Conservation (phyloP, 73 alveolate species). For the Durusdinium trenchii region DNA sequence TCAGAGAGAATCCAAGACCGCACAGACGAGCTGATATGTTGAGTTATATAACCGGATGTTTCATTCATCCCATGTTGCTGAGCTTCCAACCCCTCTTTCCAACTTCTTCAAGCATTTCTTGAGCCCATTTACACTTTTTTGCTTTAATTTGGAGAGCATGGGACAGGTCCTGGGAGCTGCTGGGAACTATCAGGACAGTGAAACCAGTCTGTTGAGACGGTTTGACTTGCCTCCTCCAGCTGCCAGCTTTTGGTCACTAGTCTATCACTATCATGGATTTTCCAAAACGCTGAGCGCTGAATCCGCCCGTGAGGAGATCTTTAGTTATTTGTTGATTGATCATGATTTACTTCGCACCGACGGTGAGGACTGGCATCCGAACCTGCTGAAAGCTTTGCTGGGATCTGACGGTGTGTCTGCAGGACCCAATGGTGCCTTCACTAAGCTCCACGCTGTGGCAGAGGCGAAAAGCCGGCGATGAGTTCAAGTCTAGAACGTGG, state of each 20-base stretch:
- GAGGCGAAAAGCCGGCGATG: not conserved
- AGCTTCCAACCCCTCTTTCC: too few species aligned
- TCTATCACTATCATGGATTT: not conserved
- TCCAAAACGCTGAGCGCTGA: not conserved
- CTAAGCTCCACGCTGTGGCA: conserved; percentile 68
- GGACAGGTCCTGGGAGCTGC: conserved; percentile 89
- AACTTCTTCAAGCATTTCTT: too few species aligned
- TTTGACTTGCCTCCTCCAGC: not conserved
- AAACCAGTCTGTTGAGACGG: not conserved
- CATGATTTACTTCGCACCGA: conserved; percentile 78
- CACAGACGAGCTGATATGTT: too few species aligned
- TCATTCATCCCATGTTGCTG: too few species aligned
- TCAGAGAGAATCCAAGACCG: not conserved
- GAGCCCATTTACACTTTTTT: too few species aligned
- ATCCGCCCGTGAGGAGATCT: conserved; percentile 42
- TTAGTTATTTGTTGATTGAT: conserved; percentile 65
- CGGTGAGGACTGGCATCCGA: conserved; percentile 37
- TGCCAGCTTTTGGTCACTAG: not conserved
- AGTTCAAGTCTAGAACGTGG: too few species aligned
- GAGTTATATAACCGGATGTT: too few species aligned
- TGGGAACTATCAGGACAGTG: conserved; percentile 84
- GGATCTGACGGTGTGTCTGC: not conserved
- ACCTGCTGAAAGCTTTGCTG: not conserved
- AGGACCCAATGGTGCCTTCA: conserved; percentile 91
- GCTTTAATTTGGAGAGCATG: too few species aligned